Percentiles rank a stretch among this genome's conserved stretches.
phyloP scores from a whole-genome alignment of 768 basidiomycete species.

The Hericium erinaceus region DNA sequence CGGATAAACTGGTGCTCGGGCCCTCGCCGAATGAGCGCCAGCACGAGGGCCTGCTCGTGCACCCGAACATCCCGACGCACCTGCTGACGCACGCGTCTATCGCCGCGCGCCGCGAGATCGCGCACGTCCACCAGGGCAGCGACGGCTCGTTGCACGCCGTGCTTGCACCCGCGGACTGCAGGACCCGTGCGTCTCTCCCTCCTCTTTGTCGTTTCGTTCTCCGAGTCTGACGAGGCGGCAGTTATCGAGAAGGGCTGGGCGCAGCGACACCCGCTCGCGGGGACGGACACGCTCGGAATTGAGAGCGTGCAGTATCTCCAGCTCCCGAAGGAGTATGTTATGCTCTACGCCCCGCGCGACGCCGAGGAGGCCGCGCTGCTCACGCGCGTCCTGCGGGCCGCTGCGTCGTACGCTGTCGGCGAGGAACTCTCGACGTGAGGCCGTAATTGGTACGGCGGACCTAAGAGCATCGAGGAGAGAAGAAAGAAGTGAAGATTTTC shows the following conservation, averaged over 20 bases:
- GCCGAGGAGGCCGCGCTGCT: constrained; percentile 19
- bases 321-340: constrained; percentile 17
- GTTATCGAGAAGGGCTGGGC: constrained; percentile 22
- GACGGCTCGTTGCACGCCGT: not conserved
- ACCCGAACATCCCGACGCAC: not conserved
- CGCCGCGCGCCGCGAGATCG: not conserved
- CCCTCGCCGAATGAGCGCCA: not conserved
- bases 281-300: not conserved
- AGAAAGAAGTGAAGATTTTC: too few relatives aligned
- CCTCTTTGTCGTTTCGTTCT: not conserved
- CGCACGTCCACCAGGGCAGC: not conserved
- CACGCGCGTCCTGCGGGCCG: not conserved
- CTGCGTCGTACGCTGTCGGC: not conserved
- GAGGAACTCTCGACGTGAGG: not conserved
- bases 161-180: not conserved
- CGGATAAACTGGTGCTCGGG: not conserved
- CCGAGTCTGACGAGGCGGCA: constrained; percentile 10
- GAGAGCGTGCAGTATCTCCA: constrained; percentile 7
- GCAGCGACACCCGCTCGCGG: constrained; percentile 20
- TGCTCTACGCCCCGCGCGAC: constrained; percentile 21
- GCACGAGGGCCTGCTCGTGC: not conserved
- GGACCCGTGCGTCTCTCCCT: not conserved
- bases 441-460: too few relatives aligned
- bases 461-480: too few relatives aligned
- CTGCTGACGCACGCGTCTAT: not conserved